These are phyloP conservation scores for Aspergillus hancockii DNA, from an alignment of 495 filamentous ascomycete genomes.

Conservation along the genomic window DNA sequence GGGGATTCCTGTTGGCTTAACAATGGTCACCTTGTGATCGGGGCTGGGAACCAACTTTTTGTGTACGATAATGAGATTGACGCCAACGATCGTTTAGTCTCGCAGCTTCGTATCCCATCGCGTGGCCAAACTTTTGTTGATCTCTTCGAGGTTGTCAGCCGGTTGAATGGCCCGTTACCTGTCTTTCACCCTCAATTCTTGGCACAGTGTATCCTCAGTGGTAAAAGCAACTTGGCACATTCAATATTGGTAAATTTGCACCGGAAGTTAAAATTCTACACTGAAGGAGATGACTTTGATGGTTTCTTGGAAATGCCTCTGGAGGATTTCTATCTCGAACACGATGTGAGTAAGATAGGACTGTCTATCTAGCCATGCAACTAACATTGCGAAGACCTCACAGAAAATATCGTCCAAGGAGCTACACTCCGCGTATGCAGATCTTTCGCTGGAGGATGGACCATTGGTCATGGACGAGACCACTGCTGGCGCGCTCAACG, in stretches of 20 bases:
- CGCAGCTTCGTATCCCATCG: conserved; percentile 63
- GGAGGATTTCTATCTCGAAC: conserved; percentile 67
- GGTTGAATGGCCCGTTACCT: conserved; percentile 84
- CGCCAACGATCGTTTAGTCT: conserved; percentile 60
- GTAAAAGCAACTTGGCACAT: conserved; percentile 74
- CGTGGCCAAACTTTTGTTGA: conserved; percentile 53
- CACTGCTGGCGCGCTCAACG: conserved; percentile 69
- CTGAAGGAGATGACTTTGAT: conserved; percentile 80
- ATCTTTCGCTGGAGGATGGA: conserved; percentile 59
- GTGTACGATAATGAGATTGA: conserved; percentile 76
- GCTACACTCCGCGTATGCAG: conserved; percentile 54
- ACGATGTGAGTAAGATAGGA: conserved; percentile 37
- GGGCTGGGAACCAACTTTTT: conserved; percentile 91
- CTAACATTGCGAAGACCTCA: conserved; percentile 37
- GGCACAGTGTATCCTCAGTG: conserved; percentile 81
- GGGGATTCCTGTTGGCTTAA: conserved; percentile 90
- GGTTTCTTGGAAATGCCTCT: conserved; percentile 72
- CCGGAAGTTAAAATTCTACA: conserved; percentile 77
- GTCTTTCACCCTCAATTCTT: conserved; percentile 94
- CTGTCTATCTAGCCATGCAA: background rate
- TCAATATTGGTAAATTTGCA: conserved; percentile 72
- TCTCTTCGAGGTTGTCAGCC: conserved; percentile 77
- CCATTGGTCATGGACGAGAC: conserved; percentile 69
- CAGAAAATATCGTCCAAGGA: conserved; percentile 49
- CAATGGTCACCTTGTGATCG: conserved; percentile 80